Base-by-base conservation (phyloP, 495 filamentous ascomycete species). In the Podospora fimiseda region DNA sequence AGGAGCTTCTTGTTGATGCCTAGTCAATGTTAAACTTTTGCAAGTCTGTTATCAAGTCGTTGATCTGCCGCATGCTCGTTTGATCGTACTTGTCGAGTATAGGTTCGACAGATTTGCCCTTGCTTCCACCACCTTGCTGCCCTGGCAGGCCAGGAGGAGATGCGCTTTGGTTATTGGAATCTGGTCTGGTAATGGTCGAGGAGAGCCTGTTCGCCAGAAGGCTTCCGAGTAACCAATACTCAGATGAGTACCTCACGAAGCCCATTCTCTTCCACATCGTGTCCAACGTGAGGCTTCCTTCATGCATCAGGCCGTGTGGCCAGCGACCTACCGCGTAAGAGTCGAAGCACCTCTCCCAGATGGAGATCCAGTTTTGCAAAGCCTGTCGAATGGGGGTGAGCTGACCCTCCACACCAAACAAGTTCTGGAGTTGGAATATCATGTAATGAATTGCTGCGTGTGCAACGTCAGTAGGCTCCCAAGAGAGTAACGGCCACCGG, bases 1-100 rank as follows among this genome's bases (percentile, higher is more conserved):
- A 11, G 27, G n/a, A n/a, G n/a, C 27, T 33, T 33, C n/a, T n/a
- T n/a, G n/a, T 42, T 42, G 16, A 45, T 14, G 19, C 20, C 38
- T 53, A 60, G 9, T 53, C 60, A 23, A 66, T 36, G 13, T 57
- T 52, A 44, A 66, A 56, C 15, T 49, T 56, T 21, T 62, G 53
- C 16, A 64, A 66, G 19, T 52, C 61, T 41, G 53, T 48, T n/a
- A 66, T 66, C 11, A 66, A 45, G 21, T 66, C 63, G 41, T 66
- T 66, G 51, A 66, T 61, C 45, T 66, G 63, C 14, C 63, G 61
- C 63, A 66, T 66, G 52, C 63, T 66, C 15, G 63, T 66, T 24
- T 66, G 63, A 51, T 66, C 63, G 48, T 66, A 66, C 48, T 66
- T 66, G 41, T 57, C 50, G 8, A 66, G 53, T 21, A 66, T 64